Conservation (phyloP, 2,329 filamentous ascomycete genomes). For the Ophiosphaerella korrae region DNA sequence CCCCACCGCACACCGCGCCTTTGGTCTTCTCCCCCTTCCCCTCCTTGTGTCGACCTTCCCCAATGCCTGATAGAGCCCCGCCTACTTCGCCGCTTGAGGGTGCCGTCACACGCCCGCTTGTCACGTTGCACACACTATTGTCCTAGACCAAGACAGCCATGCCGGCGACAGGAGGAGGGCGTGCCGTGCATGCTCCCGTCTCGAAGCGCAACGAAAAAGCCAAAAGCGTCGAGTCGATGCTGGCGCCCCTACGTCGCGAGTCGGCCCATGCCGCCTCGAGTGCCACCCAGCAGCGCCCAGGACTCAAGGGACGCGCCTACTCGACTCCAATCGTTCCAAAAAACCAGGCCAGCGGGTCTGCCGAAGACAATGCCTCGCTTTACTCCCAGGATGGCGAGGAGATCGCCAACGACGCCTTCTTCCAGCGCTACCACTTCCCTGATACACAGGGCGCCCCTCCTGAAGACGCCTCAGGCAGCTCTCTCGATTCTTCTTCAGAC, state of each 20-base stretch:
- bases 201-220: slow-evolving; percentile 30
- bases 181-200: slow-evolving; percentile 14
- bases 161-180: slow-evolving; percentile 23
- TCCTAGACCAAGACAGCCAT: slow-evolving; percentile 5
- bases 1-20: too few species aligned
- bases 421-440: slow-evolving; percentile 49
- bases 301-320: slow-evolving; percentile 44
- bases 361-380: slow-evolving; percentile 42
- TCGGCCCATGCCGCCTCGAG: slow-evolving; percentile 10
- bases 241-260: slow-evolving; percentile 24
- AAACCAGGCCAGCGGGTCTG: slow-evolving; percentile 21
- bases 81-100: slow-evolving; percentile 4
- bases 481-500: slow-evolving; percentile 40
- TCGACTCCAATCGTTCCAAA: slow-evolving; percentile 44
- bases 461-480: slow-evolving; percentile 31
- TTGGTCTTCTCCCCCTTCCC: background rate
- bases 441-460: slow-evolving; percentile 23
- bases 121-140: slow-evolving; percentile 2
- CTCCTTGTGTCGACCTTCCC: background rate
- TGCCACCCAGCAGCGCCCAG: slow-evolving; percentile 30
- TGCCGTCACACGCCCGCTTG: slow-evolving; percentile 5
- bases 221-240: slow-evolving; percentile 33
- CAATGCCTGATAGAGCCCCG: slow-evolving; percentile 9
- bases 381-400: slow-evolving; percentile 61
- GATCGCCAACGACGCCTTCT: slow-evolving; percentile 48